These are phyloP conservation scores for Mitragyna speciosa DNA, from an alignment of 257 asterid species.

Conservation along the genomic window DNA sequence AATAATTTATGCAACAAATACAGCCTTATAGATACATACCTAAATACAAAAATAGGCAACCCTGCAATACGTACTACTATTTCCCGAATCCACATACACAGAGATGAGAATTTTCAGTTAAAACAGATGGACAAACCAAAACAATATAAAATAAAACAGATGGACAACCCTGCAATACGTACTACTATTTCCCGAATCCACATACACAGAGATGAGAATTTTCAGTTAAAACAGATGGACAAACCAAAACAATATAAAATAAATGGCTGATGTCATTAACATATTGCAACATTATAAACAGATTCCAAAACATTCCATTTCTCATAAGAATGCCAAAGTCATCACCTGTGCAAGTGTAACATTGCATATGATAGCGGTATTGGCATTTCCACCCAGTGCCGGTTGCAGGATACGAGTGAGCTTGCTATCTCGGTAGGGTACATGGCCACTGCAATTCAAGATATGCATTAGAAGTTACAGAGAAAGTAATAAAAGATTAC, in stretches of 20 bases:
- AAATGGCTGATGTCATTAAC: background rate
- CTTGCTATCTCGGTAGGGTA: conserved; percentile 97
- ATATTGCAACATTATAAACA: background rate
- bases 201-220: background rate
- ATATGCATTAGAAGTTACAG: conserved; percentile 19
- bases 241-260: background rate
- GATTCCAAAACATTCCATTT: background rate
- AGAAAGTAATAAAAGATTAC: background rate
- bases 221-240: background rate
- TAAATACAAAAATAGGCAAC: background rate
- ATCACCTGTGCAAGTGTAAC: conserved; percentile 96
- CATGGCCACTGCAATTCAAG: conserved; percentile 79
- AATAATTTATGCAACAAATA: background rate
- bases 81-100: too few species aligned
- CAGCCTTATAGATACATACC: background rate
- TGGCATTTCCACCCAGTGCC: conserved; percentile 96
- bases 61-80: background rate
- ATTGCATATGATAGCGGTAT: conserved; percentile 96
- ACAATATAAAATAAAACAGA: conserved; percentile 1
- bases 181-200: background rate
- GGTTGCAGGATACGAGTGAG: conserved; percentile 97
- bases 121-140: background rate
- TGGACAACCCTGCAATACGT: background rate
- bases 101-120: background rate
- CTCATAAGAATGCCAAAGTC: background rate